Evolutionary conservation across 352 stramenopile genomes (phyloP), one percentile per base, ranked within the genome.

Genomic region (Globisporangium barbulae): DNA sequence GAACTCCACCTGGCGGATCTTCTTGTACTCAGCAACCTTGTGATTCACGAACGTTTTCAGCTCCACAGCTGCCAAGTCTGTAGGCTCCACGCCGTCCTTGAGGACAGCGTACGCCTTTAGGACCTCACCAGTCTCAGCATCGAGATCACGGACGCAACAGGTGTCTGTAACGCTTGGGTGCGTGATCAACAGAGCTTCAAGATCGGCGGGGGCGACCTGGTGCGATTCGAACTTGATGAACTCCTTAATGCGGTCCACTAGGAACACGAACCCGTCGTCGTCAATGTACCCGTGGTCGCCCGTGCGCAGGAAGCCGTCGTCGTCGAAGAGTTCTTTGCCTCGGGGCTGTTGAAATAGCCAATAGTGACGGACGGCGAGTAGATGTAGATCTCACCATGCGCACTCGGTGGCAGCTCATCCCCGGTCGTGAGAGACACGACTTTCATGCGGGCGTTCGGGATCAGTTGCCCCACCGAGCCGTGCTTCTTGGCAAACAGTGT

Each of bases 171-270:
- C 54, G 25, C 63, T 68, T 8, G 75, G 68, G 73, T 98, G 84
- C 6, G 75, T 86, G 28, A 97, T 81, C 1, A 98, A 54, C 13
- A 98, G 69, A 8, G 91, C 93, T 68, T 98, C 95, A 12, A 98
- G 72, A 68, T 98, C 93, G 0, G 94, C 94, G 15, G 93, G 95
- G 9, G 94, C 88, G 13, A 98, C 78, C 59, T 96, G 93, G 60
- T 96, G 94, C 13, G 91, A 93, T 60, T 97, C 96, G 64, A 97
- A 93, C 78, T 98, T 98, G 73, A 98, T 98, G 2, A 98, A 69
- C 69, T 98, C 93, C 78, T 98, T 98, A 19, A 87, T 67, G n/a
- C 95, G 75, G 70, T 98, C 95, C 0, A 91, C 88, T 31, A 98
- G 94, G 62, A 87, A 96, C 21, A 98, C 87, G 68, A 81, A 98